Conservation (phyloP, 495 filamentous ascomycete species). For the Xylaria sp. region DNA sequence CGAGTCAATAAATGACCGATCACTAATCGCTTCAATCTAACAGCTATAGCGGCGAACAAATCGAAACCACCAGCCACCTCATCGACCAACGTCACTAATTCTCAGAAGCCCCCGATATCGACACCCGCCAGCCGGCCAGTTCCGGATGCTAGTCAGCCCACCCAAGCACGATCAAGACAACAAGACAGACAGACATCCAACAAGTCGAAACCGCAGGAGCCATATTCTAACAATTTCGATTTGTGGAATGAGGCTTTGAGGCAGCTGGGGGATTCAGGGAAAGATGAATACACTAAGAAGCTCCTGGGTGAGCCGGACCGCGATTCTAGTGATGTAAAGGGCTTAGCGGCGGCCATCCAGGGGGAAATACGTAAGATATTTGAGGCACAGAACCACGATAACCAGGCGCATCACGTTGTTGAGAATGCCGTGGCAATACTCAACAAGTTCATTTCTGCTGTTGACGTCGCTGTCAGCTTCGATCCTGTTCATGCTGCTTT, state of each 20-base stretch:
- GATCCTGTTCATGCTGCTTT: constrained; percentile 44
- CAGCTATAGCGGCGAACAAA: no score
- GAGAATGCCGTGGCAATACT: not conserved
- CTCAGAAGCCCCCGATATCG: no score
- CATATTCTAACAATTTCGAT: no score
- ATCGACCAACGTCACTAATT: no score
- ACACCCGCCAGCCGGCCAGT: no score
- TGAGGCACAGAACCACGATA: not conserved
- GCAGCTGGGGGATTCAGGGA: not conserved
- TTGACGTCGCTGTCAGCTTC: constrained; percentile 41
- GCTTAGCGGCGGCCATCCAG: not conserved
- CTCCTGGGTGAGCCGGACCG: not conserved
- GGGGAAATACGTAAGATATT: not conserved
- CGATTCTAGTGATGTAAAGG: not conserved
- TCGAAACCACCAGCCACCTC: no score
- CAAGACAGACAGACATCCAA: no score
- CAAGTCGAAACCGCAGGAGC: no score
- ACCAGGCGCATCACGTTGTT: not conserved
- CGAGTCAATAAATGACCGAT: no score
- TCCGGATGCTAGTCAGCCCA: no score
- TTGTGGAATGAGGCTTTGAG: not conserved
- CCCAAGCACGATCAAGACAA: no score
- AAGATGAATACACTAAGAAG: not conserved
- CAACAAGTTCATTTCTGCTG: not conserved
- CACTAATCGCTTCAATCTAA: no score